Evolutionary conservation across 495 filamentous ascomycete genomes (phyloP), one percentile per base, ranked within the genome.

Genomic region (Sabuloglossum arenarium): DNA sequence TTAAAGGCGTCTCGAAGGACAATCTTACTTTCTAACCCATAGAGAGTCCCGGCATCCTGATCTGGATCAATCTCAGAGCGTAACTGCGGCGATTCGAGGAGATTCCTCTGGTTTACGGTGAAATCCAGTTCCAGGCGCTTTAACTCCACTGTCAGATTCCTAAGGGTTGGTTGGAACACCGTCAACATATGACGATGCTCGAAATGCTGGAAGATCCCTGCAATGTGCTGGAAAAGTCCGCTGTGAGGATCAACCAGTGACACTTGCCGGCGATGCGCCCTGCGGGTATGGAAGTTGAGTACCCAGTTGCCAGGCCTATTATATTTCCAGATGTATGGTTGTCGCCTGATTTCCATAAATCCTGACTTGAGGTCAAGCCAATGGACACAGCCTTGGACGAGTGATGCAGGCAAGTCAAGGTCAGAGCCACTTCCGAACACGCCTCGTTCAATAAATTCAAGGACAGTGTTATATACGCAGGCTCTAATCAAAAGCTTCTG

Each of bases 11-110:
- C 67, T 1, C 69, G 68, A 29, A 76, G 59, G 0, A 78, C 70
- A 12, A 78, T 59, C 57, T 70, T 76, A 49, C 67, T 70, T 1
- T 57, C 24, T 2, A 78, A 63, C 0, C 75, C 75, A 55, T 77
- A 76, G 66, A 68, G 71, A 0, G 73, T 76, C 3, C 75, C 75
- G 65, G 57, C 55, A 54, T 70, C 56, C 55, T 68, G 60, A 59
- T 66, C 43, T 46, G 56, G 30, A 59, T 68, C 55, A 5, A 68
- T 69, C 43, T 64, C 66, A 25, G 61, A 47, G 6, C 47, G 23
- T 1, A 68, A 45, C 50, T 68, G 53, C 23, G 9, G 46, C 9
- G 42, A 63, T 53, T 64, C 30, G 3, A 68, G 59, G 14, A 62
- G 59, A 0, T 47, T 32, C 2, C 49, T 50, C 28, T 16, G 23